Conservation (phyloP, 768 basidiomycete genomes). For the Mycena pura region DNA sequence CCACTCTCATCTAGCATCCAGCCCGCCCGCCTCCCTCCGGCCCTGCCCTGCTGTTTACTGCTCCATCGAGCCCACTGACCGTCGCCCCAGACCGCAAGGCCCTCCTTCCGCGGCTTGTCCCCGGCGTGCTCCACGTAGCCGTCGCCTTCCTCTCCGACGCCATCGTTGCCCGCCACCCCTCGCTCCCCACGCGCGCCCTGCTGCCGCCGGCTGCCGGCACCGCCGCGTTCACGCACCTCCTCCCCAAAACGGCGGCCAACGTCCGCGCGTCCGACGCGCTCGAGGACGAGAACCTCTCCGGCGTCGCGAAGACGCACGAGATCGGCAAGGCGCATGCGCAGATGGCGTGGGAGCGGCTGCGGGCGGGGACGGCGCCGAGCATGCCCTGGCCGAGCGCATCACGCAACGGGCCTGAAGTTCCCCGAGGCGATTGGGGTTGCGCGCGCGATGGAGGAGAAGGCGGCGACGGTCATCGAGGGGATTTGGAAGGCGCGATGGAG, state of each 20-base stretch:
- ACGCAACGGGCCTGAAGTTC: constrained; percentile 76
- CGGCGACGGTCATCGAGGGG: constrained; percentile 3
- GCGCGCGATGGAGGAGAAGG: constrained; percentile 35
- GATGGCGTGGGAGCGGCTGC: constrained; percentile 65
- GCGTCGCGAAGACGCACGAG: constrained; percentile 70
- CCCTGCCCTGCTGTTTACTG: too few species aligned
- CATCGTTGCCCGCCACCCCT: constrained; percentile 81
- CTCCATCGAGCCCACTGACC: too few species aligned
- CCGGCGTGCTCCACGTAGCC: constrained; percentile 90
- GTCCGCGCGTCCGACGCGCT: constrained; percentile 67
- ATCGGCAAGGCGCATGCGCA: constrained; percentile 64
- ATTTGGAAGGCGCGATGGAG: not conserved
- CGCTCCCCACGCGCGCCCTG: constrained; percentile 68
- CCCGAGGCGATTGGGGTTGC: constrained; percentile 60
- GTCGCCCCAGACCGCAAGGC: constrained; percentile 83
- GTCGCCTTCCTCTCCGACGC: constrained; percentile 89
- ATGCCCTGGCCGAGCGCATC: constrained; percentile 60
- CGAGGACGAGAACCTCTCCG: constrained; percentile 76
- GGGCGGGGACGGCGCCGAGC: constrained; percentile 55
- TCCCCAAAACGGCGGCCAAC: constrained; percentile 82
- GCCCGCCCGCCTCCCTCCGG: not conserved
- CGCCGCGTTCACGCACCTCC: constrained; percentile 79
- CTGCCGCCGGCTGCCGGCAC: constrained; percentile 81
- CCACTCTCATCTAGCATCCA: not conserved
- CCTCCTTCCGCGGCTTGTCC: constrained; percentile 81